Percentiles rank a stretch among this genome's conserved stretches.
Conservation (phyloP, 192 early-diverging fungal genomes). For the Coemansia sp. region DNA sequence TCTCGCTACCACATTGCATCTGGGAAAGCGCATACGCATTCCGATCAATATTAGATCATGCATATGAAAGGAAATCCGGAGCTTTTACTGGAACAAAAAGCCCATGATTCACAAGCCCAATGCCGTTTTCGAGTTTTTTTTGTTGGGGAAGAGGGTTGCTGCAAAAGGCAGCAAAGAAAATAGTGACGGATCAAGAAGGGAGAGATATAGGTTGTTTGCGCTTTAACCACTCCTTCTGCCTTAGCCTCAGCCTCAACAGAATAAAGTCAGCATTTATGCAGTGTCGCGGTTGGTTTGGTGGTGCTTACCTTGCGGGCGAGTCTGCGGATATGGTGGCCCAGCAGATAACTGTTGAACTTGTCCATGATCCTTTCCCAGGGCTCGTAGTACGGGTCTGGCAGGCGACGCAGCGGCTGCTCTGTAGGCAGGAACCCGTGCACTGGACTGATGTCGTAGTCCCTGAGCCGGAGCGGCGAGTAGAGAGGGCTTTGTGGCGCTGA, state of each 20-base stretch:
- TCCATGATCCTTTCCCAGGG: slow-evolving; percentile 88
- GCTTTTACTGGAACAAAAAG: no score
- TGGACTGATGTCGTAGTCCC: slow-evolving; percentile 83
- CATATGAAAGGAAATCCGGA: no score
- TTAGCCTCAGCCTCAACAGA: neutral
- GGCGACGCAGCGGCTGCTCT: slow-evolving; percentile 69
- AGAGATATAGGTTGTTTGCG: no score
- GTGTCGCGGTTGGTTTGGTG: neutral
- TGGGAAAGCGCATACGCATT: no score
- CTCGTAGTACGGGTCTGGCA: slow-evolving; percentile 77
- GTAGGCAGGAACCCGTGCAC: slow-evolving; percentile 84
- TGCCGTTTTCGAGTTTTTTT: no score
- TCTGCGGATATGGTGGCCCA: slow-evolving; percentile 69
- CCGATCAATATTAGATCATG: no score
- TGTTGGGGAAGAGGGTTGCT: no score
- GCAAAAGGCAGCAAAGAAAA: no score
- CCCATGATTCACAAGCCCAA: no score
- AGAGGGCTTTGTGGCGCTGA: neutral
- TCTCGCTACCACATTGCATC: no score
- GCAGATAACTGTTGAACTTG: slow-evolving; percentile 70
- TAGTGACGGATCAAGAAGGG: no score
- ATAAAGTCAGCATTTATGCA: neutral
- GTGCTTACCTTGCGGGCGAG: slow-evolving; percentile 66
- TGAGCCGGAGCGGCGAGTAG: slow-evolving; percentile 53
- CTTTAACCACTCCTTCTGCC: no score